Base-by-base conservation (phyloP, 148 eudicot species). In the Vaccinium vitisidaea region DNA sequence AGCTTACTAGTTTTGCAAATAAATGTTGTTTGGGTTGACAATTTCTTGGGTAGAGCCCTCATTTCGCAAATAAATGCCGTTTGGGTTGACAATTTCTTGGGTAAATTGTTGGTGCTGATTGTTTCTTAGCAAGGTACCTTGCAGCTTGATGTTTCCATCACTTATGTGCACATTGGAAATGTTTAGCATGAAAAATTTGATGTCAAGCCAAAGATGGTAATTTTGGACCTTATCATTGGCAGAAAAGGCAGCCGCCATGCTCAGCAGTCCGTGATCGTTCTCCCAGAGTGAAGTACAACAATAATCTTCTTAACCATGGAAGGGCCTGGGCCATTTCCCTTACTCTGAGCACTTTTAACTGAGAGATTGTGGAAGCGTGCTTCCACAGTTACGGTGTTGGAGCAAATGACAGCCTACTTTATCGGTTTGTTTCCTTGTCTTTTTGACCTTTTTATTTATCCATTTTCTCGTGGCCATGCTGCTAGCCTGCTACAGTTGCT, bases 281-380 rank as follows among this genome's bases (percentile, higher is more conserved):
- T 79, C 25, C 88, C 85, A 80, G 83, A 50, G 77, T 27, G 81
- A 65, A 56, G 30, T 58, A 76, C 30, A 86, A 87, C 75, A 82
- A 83, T 83, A 69, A 87, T 88, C 94, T 94, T 87, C 87, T 96
- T 82, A 92, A 92, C 19, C 13, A 85, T 85, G 98, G 94, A 87
- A 87, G 88, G 86, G 99, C 97, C 65, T 96, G 99, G 98, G 92
- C 93, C 70, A 85, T 96, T 84, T 91, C 94, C 75, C 94, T 94
- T 83, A 90, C 98, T 27, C 89, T 93, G 77, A 88, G 93, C 87
- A 84, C 87, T 65, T 53, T 92, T 55, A 82, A 87, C 54, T 95
- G 93, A 81, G 94, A 92, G 82, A 78, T 96, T 58, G 76, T 91
- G 49, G 90, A 88, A 79, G 83, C 83, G 80, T 92, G 94, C 88